Percentiles rank a stretch among this genome's conserved stretches.
Evolutionary conservation across 1,284 basidiomycete genomes (phyloP).

Genomic region (Ceratobasidium sp.): DNA sequence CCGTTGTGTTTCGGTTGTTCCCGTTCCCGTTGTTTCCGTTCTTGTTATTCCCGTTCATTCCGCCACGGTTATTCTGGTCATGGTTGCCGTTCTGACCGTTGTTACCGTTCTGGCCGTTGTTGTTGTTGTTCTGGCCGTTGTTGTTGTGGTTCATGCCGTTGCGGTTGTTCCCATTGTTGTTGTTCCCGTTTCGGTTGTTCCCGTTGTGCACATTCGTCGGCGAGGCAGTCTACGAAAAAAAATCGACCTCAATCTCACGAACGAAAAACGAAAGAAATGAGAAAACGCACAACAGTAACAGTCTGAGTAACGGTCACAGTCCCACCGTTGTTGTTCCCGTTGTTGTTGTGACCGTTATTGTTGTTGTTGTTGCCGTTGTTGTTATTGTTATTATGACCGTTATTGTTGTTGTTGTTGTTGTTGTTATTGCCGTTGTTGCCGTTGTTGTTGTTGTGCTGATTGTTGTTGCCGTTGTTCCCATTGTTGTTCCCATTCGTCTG

Average conservation of each 20-base stretch:
- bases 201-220: background rate
- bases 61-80: background rate
- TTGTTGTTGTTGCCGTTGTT: background rate
- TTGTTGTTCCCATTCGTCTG: no score
- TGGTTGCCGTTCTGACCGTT: background rate
- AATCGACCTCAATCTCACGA: background rate
- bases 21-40: slow-evolving; percentile 5
- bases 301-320: slow-evolving; percentile 33
- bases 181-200: slow-evolving; percentile 9
- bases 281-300: slow-evolving; percentile 32
- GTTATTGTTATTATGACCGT: background rate
- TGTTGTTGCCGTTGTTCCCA: background rate
- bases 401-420: background rate
- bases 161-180: slow-evolving; percentile 13
- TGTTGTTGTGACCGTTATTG: background rate
- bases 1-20: background rate
- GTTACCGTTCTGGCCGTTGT: background rate
- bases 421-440: background rate
- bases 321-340: slow-evolving; percentile 3
- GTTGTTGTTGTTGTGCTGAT: background rate
- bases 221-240: slow-evolving; percentile 14
- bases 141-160: slow-evolving; percentile 9
- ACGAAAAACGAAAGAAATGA: background rate
- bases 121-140: slow-evolving; percentile 6
- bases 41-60: background rate